Evolutionary conservation across 352 stramenopile species (phyloP), one percentile per base, ranked within the genome.

Genomic region (Phytopythium boreale): DNA sequence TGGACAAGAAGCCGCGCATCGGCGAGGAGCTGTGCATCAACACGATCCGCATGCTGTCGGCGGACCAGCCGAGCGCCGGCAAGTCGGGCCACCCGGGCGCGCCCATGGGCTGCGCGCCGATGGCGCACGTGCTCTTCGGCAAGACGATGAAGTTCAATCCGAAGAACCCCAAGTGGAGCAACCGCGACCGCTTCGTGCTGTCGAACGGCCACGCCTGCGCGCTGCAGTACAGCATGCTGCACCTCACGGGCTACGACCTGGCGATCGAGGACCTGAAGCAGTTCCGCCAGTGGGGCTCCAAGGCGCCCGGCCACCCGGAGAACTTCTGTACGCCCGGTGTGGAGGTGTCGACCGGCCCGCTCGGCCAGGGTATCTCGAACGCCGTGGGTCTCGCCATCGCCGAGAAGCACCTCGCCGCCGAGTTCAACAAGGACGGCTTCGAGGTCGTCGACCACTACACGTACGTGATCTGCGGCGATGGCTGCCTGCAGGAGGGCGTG

Each of bases 401-500:
- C 4, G 96, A 99, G 83, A 95, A 93, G 70, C 96, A 99, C 79
- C 75, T 99, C 52, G 97, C 96, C n/a, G 96, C 97, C 26, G 89
- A 87, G 64, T 99, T 98, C 88, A 99, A 99, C 88, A 96, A 97
- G 64, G 92, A 98, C 52, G 89, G 79, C 29, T 89, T 95, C 63
- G 79, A 96, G 64, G 82, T 99, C 46, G 93, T 99, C 63, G 94
- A 99, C 79, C 97, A 99, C 84, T 98, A 97, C 84, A 99, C 97
- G 66, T 99, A 97, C 76, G 97, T 99, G 24, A 99, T 99, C 75
- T 99, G 97, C 73, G 97, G 98, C 61, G 98, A 99, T 74, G 98
- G 98, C 47, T 99, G 97, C 77, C 80, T 99, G 59, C 97, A 99
- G 82, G 98, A 99, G 80, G 98, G 98, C 59, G 87, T 99, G 39